These are phyloP conservation scores for Tieghemiomyces parasiticus DNA, from an alignment of 192 early-diverging fungal genomes.

Conservation along the genomic window DNA sequence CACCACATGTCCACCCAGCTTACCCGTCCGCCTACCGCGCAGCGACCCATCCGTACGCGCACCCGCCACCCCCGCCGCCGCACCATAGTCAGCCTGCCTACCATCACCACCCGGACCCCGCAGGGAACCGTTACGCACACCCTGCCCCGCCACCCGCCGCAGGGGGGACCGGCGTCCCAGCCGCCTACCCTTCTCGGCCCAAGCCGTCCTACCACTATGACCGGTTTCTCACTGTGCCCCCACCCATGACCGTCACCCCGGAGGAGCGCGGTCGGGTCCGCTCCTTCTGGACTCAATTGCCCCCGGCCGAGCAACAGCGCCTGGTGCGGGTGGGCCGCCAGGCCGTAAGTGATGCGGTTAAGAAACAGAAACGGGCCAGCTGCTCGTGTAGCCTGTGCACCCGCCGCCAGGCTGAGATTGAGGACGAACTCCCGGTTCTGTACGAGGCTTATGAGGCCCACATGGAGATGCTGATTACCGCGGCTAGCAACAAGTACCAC, in stretches of 20 bases:
- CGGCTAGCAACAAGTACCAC: no score
- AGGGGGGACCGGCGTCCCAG: background rate
- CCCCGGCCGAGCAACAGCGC: conserved; percentile 17
- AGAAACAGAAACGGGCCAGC: conserved; percentile 27
- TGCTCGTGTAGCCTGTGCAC: conserved; percentile 28
- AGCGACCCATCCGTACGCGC: no score
- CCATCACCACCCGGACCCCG: background rate
- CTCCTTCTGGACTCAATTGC: conserved; percentile 21
- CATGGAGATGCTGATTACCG: no score
- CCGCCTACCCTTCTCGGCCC: background rate
- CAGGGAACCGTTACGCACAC: background rate
- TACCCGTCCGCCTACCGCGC: no score
- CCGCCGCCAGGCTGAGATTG: conserved; percentile 26
- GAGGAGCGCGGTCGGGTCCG: conserved; percentile 22
- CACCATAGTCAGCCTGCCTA: background rate
- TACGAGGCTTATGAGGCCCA: conserved; percentile 14
- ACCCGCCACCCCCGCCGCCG: no score
- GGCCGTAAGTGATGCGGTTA: conserved; percentile 21
- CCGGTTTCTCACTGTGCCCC: background rate
- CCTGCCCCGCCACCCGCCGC: background rate
- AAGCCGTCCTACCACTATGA: background rate
- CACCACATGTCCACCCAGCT: no score
- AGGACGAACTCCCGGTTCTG: conserved; percentile 22
- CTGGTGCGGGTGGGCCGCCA: conserved; percentile 22
- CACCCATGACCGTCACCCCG: background rate